phyloP scores from a whole-genome alignment of 768 basidiomycete species.

The Glaciozyma antarctica region DNA sequence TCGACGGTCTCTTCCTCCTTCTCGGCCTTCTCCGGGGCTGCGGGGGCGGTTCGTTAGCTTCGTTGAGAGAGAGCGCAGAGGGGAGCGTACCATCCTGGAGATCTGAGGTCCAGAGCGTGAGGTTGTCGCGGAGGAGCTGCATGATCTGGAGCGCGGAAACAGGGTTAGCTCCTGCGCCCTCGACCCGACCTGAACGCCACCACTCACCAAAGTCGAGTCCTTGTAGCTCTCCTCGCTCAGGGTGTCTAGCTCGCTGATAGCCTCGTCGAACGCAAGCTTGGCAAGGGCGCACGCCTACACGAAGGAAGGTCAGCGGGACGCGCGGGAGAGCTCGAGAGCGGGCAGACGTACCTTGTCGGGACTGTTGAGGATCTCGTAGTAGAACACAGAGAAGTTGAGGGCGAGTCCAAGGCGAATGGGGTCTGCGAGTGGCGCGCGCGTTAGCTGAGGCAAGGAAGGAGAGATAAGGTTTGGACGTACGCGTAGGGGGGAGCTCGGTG shows the following conservation, averaged over 20 bases:
- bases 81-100: conserved; percentile 58
- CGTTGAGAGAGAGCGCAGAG: too few relatives aligned
- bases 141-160: conserved; percentile 30
- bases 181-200: conserved; percentile 47
- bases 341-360: conserved; percentile 57
- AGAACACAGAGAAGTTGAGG: conserved; percentile 98
- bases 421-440: conserved; percentile 60
- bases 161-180: neutral
- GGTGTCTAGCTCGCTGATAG: conserved; percentile 97
- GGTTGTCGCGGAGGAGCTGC: conserved; percentile 91
- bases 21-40: conserved; percentile 3
- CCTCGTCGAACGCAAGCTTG: conserved; percentile 98
- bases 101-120: conserved; percentile 96
- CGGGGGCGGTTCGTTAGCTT: neutral
- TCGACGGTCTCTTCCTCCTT: conserved; percentile 19
- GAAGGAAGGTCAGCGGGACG: too few relatives aligned
- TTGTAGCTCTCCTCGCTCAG: conserved; percentile 98
- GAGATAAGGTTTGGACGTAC: conserved; percentile 61
- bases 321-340: too few relatives aligned
- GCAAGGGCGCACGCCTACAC: conserved; percentile 77
- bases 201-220: conserved; percentile 82
- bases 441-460: conserved; percentile 34
- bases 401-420: conserved; percentile 97
- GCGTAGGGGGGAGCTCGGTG: conserved; percentile 84
- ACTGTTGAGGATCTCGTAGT: conserved; percentile 98